Percentiles rank a stretch among this genome's conserved stretches.
These are phyloP conservation scores for Phaeotremella skinneri DNA, from an alignment of 768 basidiomycete species.

Conservation along the genomic window DNA sequence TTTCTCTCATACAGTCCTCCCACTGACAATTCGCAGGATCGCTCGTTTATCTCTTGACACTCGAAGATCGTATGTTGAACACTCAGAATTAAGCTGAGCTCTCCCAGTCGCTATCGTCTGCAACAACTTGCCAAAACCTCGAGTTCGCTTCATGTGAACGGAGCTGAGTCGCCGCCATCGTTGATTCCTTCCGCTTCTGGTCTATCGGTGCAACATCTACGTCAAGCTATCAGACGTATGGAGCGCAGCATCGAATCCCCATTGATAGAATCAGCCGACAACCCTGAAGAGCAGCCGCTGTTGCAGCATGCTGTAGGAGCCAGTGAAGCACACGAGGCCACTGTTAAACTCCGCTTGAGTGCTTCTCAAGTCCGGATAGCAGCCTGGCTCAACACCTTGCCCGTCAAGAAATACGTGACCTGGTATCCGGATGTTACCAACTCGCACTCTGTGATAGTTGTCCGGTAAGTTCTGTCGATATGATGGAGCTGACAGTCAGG, in stretches of 20 bases:
- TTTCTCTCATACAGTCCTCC: neutral
- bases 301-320: neutral
- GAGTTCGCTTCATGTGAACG: neutral
- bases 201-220: slow-evolving; percentile 27
- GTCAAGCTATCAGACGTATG: slow-evolving; percentile 29
- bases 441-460: slow-evolving; percentile 40
- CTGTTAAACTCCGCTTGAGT: slow-evolving; percentile 24
- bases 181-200: slow-evolving; percentile 14
- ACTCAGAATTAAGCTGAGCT: neutral
- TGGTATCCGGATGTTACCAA: slow-evolving; percentile 43
- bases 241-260: slow-evolving; percentile 33
- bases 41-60: slow-evolving; percentile 28
- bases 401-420: slow-evolving; percentile 30
- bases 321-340: slow-evolving; percentile 1
- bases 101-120: slow-evolving; percentile 22
- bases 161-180: slow-evolving; percentile 1
- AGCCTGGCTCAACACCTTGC: slow-evolving; percentile 31
- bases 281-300: neutral
- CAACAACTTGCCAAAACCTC: slow-evolving; percentile 20
- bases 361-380: slow-evolving; percentile 33
- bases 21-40: slow-evolving; percentile 11
- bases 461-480: slow-evolving; percentile 29
- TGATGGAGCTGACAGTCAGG: slow-evolving; percentile 8
- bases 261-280: slow-evolving; percentile 24
- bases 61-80: slow-evolving; percentile 27